Base-by-base conservation (phyloP, 1,139 yeast species). In the Spathaspora sp. region DNA sequence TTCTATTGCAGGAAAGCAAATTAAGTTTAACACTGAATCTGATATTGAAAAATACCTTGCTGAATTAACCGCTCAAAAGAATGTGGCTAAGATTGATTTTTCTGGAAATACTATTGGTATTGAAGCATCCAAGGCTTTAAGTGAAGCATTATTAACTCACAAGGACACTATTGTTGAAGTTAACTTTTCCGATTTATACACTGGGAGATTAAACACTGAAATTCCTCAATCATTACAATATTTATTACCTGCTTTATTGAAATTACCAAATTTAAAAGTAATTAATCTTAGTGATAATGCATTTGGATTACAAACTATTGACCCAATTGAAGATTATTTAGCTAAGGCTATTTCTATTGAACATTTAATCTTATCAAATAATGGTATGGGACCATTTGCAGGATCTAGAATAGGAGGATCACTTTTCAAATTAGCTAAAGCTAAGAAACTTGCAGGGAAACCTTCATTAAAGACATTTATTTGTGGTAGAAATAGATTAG, bases 311-410 rank as follows among this genome's bases (percentile, higher is more conserved):
- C 96, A 95, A 63, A 88, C 98, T 27, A 89, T 93, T 51, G 96
- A 86, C 51, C 95, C 95, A 11, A 78, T 93, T 51, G 97, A 91
- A 61, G 76, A 72, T 33, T 91, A 86, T 59, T 74, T 95, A 52
- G 71, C 88, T 13, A 77, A 83, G 57, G 96, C 95, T 41, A 76
- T 81, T 15, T 83, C 96, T 23, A 70, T 93, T 49, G 86, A 88
- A 65, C 97, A 93, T 62, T 78, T 95, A 64, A 84, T 89, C 53
- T 74, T 95, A 53, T 86, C 97, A 42, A 93, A 93, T 68, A 93
- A 95, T 64, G 99, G 99, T 46, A 85, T 93, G 82, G 99, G 99
- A 18, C 99, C 99, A 26, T 87, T 86, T 65, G 96, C 98, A 0
- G 99, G 99, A 56, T 86, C 95, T 45, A 80, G 96, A 65, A 87